phyloP scores from a whole-genome alignment of 1,284 basidiomycete genomes.

The Fomitiporia mediterranea region DNA sequence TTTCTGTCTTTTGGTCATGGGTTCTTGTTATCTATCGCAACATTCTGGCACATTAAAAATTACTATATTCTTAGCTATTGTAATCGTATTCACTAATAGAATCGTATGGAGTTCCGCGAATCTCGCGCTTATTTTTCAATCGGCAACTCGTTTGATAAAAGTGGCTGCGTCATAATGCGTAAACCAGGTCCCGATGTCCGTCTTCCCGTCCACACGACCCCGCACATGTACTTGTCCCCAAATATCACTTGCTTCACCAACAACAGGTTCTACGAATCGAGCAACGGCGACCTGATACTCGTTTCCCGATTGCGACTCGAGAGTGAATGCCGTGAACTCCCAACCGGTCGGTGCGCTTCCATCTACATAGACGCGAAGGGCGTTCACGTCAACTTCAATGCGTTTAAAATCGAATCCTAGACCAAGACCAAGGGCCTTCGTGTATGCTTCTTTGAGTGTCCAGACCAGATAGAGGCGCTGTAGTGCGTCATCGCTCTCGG shows the following conservation, averaged over 20 bases:
- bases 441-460: slow-evolving; percentile 86
- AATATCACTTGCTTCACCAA: background rate
- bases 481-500: slow-evolving; percentile 39
- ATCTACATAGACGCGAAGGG: slow-evolving; percentile 48
- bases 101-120: slow-evolving; percentile 1
- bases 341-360: slow-evolving; percentile 53
- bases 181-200: slow-evolving; percentile 29
- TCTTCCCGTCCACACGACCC: slow-evolving; percentile 10
- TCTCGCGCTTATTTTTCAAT: slow-evolving; percentile 1
- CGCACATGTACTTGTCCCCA: slow-evolving; percentile 33
- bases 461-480: slow-evolving; percentile 71
- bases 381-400: slow-evolving; percentile 57
- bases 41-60: slow-evolving; percentile 13
- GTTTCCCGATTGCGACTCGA: slow-evolving; percentile 33
- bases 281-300: slow-evolving; percentile 63
- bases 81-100: slow-evolving; percentile 10
- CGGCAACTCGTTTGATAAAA: slow-evolving; percentile 40
- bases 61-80: slow-evolving; percentile 17
- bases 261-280: slow-evolving; percentile 34
- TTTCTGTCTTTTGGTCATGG: slow-evolving; percentile 8
- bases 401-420: slow-evolving; percentile 76
- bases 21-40: slow-evolving; percentile 8
- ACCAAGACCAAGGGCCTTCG: slow-evolving; percentile 76
- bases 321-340: slow-evolving; percentile 58
- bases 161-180: slow-evolving; percentile 38